Evolutionary conservation across 768 basidiomycete genomes (phyloP).

Genomic region (Piloderma croceum): DNA sequence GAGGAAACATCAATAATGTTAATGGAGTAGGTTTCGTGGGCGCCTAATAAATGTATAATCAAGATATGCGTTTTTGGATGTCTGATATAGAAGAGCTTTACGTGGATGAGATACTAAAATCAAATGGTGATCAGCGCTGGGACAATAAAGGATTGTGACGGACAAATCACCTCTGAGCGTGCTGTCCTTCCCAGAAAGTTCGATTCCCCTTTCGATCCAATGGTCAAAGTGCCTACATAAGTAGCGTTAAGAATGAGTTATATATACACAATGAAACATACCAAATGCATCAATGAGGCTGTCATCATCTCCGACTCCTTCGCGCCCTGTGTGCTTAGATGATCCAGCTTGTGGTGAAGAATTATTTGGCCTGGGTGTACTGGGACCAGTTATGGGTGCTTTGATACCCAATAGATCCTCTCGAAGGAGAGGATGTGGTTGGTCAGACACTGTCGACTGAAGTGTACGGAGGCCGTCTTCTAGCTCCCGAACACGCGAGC

Average conservation of each 20-base stretch:
- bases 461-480: constrained; percentile 51
- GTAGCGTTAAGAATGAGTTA: constrained; percentile 1
- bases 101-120: constrained; percentile 53
- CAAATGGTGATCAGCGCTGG: not conserved
- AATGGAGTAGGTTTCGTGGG: constrained; percentile 2
- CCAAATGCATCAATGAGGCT: constrained; percentile 46
- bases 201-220: constrained; percentile 49
- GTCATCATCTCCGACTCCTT: constrained; percentile 33
- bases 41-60: constrained; percentile 24
- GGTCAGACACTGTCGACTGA: constrained; percentile 43
- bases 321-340: constrained; percentile 24
- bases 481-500: constrained; percentile 52
- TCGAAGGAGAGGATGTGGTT: constrained; percentile 45
- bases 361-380: constrained; percentile 1
- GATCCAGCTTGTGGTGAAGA: constrained; percentile 5
- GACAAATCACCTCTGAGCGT: constrained; percentile 51
- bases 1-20: constrained; percentile 21
- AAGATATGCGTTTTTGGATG: not conserved
- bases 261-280: constrained; percentile 12
- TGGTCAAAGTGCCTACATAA: constrained; percentile 47
- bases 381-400: constrained; percentile 9
- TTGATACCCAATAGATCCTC: constrained; percentile 27
- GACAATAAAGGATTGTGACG: not conserved
- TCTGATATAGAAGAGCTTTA: constrained; percentile 19
- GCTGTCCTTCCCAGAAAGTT: constrained; percentile 62